These are phyloP conservation scores for Raphanus raphanistrum DNA, from an alignment of 345 rosid genomes.

Conservation along the genomic window DNA sequence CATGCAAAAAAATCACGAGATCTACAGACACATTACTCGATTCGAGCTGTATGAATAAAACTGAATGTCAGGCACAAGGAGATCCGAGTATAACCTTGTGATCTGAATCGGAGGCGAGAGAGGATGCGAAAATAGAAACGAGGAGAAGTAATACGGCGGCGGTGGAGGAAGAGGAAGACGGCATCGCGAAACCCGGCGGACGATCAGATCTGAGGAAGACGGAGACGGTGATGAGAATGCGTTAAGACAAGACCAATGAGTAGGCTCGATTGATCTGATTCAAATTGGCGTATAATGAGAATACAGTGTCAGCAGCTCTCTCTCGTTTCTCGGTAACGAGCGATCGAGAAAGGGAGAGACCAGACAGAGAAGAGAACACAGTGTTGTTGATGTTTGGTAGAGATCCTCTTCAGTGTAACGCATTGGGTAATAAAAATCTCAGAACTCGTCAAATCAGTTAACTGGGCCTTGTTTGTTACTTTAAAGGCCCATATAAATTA, in stretches of 20 bases:
- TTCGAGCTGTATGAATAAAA: neutral
- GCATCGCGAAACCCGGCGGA: constrained; percentile 59
- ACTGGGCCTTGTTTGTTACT: neutral
- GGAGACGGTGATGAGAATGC: constrained; percentile 19
- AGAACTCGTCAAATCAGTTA: neutral
- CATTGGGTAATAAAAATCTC: neutral
- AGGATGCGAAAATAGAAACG: constrained; percentile 41
- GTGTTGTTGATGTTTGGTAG: neutral
- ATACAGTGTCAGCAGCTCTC: constrained; percentile 4
- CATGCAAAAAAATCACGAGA: constrained; percentile 25
- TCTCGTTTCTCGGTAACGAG: constrained; percentile 25
- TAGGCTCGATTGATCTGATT: constrained; percentile 3
- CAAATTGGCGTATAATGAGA: neutral
- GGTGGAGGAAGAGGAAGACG: constrained; percentile 22
- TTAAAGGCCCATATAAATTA: neutral
- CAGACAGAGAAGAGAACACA: neutral
- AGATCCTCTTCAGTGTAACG: constrained; percentile 13
- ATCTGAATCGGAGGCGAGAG: constrained; percentile 80
- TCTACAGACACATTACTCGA: neutral
- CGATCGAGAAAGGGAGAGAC: constrained; percentile 3
- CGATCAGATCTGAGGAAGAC: constrained; percentile 51
- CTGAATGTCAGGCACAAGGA: neutral
- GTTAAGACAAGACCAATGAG: neutral
- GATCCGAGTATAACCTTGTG: constrained; percentile 70
- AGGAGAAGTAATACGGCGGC: constrained; percentile 36